Conservation (phyloP, 2,329 filamentous ascomycete genomes). For the Colletotrichum plurivorum region DNA sequence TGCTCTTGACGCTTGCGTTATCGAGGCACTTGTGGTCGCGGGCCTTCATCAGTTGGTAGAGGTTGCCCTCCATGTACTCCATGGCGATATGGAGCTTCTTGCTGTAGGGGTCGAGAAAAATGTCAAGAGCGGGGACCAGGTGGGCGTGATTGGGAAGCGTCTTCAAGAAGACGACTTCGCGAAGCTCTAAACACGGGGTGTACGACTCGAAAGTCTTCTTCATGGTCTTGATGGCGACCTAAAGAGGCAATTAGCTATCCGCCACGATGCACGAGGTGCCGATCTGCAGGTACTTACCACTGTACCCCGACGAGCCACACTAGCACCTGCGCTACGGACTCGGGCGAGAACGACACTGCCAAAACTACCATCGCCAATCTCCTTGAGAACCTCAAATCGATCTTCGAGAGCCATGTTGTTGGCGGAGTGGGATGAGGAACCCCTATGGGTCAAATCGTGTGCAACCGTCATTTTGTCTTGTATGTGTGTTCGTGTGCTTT, state of each 20-base stretch:
- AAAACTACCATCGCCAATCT: conserved; percentile 99
- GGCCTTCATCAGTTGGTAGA: conserved; percentile 99
- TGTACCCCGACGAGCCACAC: conserved; percentile 89
- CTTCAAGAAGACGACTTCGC: conserved; percentile 96
- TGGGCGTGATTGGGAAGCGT: conserved; percentile 90
- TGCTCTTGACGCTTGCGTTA: conserved; percentile 94
- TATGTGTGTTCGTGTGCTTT: neutral
- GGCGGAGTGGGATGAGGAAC: conserved; percentile 69
- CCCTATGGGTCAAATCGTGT: conserved; percentile 80
- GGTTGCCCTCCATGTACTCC: conserved; percentile 99
- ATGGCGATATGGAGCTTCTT: conserved; percentile 98
- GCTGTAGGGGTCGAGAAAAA: conserved; percentile 95
- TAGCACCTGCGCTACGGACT: conserved; percentile 90
- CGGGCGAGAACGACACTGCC: conserved; percentile 94
- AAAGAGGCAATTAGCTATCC: conserved; percentile 28
- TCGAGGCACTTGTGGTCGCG: conserved; percentile 96
- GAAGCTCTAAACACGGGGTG: conserved; percentile 88
- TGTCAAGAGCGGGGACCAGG: conserved; percentile 96
- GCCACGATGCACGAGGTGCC: conserved; percentile 10
- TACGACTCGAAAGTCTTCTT: conserved; percentile 99
- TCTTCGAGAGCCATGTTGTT: conserved; percentile 82
- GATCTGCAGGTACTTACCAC: conserved; percentile 75
- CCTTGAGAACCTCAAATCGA: conserved; percentile 96
- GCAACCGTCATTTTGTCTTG: conserved; percentile 78
- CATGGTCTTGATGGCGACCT: conserved; percentile 99